These are phyloP conservation scores for Hevea brasiliensis DNA, from an alignment of 345 rosid species.

Conservation along the genomic window DNA sequence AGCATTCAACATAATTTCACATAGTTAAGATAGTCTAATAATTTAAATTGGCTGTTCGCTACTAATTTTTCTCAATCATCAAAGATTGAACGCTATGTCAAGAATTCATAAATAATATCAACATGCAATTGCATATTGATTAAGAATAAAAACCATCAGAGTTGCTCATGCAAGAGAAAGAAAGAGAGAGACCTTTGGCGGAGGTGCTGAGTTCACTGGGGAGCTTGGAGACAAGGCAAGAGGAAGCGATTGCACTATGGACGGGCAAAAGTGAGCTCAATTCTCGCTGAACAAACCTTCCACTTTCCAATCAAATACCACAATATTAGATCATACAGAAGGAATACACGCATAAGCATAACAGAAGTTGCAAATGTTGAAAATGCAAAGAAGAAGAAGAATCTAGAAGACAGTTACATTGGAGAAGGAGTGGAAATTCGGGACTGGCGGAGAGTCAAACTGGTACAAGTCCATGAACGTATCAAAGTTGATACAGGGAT, in stretches of 20 bases:
- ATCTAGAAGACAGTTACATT: constrained; percentile 20
- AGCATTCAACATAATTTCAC: background rate
- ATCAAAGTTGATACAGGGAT: constrained; percentile 36
- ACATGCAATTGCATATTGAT: background rate
- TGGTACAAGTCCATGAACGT: constrained; percentile 30
- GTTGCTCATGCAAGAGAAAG: background rate
- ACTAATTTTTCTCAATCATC: background rate
- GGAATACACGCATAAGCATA: background rate
- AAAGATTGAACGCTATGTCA: background rate
- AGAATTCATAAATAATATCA: background rate
- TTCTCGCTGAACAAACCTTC: constrained; percentile 62
- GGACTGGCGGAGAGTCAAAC: constrained; percentile 29
- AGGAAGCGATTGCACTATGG: constrained; percentile 62
- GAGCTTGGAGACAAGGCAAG: constrained; percentile 74
- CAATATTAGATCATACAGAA: background rate
- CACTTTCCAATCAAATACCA: constrained; percentile 12
- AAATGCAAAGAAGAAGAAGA: background rate
- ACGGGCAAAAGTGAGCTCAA: constrained; percentile 58
- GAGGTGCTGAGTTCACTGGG: constrained; percentile 43
- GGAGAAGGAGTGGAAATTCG: constrained; percentile 29
- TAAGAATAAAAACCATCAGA: background rate
- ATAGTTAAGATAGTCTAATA: background rate
- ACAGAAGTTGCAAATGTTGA: background rate
- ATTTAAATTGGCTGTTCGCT: too few relatives aligned
- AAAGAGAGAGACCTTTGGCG: constrained; percentile 41